Conservation (phyloP, 1,284 basidiomycete genomes). For the Salmacisia buchloeana region DNA sequence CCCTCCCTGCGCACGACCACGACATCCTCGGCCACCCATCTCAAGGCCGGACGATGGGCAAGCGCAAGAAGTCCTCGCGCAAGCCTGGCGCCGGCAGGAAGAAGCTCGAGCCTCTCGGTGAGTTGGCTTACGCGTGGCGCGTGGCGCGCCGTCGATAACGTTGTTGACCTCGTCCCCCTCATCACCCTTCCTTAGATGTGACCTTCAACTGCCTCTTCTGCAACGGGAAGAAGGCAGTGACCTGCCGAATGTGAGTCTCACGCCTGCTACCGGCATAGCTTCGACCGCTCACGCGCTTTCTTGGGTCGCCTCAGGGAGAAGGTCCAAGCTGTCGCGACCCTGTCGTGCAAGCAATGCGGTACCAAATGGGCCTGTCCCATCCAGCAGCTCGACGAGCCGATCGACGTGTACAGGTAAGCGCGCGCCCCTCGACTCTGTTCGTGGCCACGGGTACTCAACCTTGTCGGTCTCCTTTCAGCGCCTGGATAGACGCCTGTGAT, state of each 20-base stretch:
- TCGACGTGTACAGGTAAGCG: conserved; percentile 73
- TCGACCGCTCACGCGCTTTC: not conserved
- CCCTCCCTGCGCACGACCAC: not conserved
- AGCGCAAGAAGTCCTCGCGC: conserved; percentile 34
- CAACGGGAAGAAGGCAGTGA: conserved; percentile 81
- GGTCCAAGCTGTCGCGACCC: conserved; percentile 39
- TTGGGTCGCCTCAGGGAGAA: conserved; percentile 41
- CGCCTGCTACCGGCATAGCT: conserved; percentile 52
- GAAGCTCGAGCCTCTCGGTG: conserved; percentile 33
- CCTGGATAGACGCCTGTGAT: conserved; percentile 86
- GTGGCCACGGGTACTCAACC: not conserved
- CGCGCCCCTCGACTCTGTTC: not conserved
- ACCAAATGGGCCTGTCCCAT: conserved; percentile 42
- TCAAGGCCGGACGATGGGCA: conserved; percentile 30
- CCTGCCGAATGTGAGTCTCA: conserved; percentile 74
- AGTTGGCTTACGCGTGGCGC: not conserved
- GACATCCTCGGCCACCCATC: not conserved
- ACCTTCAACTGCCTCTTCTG: conserved; percentile 65
- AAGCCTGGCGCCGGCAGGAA: conserved; percentile 37
- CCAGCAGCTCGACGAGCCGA: conserved; percentile 73
- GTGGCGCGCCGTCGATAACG: not conserved
- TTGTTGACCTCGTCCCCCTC: not conserved
- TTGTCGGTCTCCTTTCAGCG: conserved; percentile 11
- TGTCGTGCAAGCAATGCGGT: conserved; percentile 47
- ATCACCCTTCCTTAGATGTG: conserved; percentile 37